Conservation (phyloP, 345 rosid species). For the Salix udensis region DNA sequence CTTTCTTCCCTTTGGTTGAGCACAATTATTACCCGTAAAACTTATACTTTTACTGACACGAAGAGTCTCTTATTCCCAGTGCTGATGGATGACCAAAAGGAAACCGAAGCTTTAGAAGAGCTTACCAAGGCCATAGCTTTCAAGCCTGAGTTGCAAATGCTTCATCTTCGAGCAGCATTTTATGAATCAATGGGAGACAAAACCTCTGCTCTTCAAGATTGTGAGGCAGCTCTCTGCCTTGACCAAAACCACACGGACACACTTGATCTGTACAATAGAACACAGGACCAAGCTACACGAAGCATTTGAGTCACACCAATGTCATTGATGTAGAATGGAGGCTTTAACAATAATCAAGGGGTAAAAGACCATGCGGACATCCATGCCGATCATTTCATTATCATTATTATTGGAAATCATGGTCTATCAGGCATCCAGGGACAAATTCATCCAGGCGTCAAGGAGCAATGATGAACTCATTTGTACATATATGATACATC, state of each 20-base stretch:
- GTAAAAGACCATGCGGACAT: background rate
- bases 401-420: background rate
- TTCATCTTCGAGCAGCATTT: slow-evolving; percentile 95
- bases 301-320: slow-evolving; percentile 23
- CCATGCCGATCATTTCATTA: background rate
- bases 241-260: slow-evolving; percentile 77
- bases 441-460: background rate
- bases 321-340: background rate
- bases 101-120: slow-evolving; percentile 79
- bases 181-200: slow-evolving; percentile 72
- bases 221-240: slow-evolving; percentile 89
- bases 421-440: background rate
- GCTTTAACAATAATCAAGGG: background rate
- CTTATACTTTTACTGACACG: slow-evolving; percentile 12
- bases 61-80: slow-evolving; percentile 36
- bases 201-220: slow-evolving; percentile 59
- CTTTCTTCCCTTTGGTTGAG: background rate
- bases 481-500: background rate
- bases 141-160: slow-evolving; percentile 84
- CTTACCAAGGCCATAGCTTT: slow-evolving; percentile 79
- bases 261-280: slow-evolving; percentile 62
- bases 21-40: background rate
- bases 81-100: slow-evolving; percentile 89
- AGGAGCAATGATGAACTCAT: background rate
- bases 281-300: slow-evolving; percentile 40